Evolutionary conservation across 257 asterid genomes (phyloP).

Genomic region (Eustoma russellianum): DNA sequence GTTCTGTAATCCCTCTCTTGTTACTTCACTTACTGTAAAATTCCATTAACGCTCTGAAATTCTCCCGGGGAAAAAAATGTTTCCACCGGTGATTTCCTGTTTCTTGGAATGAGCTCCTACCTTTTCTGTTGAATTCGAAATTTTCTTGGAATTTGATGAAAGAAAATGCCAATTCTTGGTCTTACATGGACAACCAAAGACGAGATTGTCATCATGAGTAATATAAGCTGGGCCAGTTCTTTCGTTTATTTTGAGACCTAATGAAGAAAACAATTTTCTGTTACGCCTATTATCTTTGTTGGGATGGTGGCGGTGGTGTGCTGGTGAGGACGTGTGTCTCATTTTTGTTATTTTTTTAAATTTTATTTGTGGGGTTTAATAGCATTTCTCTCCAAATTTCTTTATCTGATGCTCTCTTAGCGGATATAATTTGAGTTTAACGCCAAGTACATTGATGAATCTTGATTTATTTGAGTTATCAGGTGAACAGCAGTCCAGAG

Average conservation of each 20-base stretch:
- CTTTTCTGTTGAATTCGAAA: too few relatives aligned
- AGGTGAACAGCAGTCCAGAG: conserved; percentile 42
- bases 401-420: too few relatives aligned
- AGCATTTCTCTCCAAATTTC: too few relatives aligned
- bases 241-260: too few relatives aligned
- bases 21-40: background rate
- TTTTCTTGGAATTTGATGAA: background rate
- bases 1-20: background rate
- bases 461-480: conserved; percentile 2
- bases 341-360: background rate
- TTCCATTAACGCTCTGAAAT: background rate
- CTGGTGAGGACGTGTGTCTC: background rate
- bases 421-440: background rate
- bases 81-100: too few relatives aligned
- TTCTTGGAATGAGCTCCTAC: too few relatives aligned
- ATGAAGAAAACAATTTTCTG: background rate
- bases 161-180: background rate
- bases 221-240: too few relatives aligned
- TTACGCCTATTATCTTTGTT: background rate
- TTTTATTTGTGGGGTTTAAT: too few relatives aligned
- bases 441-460: background rate
- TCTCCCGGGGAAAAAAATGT: background rate
- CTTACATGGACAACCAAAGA: too few relatives aligned
- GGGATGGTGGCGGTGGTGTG: too few relatives aligned
- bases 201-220: too few relatives aligned